Conservation (phyloP, 202 grass and related monocot genomes). For the Elaeis oleifera region DNA sequence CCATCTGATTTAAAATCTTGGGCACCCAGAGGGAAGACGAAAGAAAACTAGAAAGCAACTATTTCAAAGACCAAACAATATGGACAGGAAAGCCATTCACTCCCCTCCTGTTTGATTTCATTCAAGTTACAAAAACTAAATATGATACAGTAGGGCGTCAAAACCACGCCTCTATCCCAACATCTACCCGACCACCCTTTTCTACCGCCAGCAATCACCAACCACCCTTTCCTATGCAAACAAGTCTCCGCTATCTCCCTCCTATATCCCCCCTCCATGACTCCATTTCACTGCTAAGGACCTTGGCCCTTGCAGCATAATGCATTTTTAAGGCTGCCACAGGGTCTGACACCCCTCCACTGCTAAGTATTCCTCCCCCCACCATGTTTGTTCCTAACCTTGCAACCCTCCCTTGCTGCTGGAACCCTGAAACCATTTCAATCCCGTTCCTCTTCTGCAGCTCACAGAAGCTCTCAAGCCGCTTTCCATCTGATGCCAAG, state of each 20-base stretch:
- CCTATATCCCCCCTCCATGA: slow-evolving; percentile 53
- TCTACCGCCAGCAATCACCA: background rate
- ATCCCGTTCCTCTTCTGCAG: slow-evolving; percentile 46
- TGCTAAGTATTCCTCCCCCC: slow-evolving; percentile 11
- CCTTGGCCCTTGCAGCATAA: slow-evolving; percentile 36
- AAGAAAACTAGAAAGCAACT: slow-evolving; percentile 28
- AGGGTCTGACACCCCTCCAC: slow-evolving; percentile 43
- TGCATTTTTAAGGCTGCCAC: slow-evolving; percentile 51
- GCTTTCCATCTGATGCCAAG: slow-evolving; percentile 33
- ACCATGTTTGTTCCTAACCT: slow-evolving; percentile 4
- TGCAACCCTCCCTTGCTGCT: slow-evolving; percentile 32
- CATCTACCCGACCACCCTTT: background rate
- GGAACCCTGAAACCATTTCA: slow-evolving; percentile 44
- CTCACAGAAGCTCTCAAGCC: slow-evolving; percentile 31
- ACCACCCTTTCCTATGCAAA: background rate
- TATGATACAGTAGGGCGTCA: slow-evolving; percentile 33
- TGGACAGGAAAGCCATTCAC: slow-evolving; percentile 56
- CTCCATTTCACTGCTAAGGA: slow-evolving; percentile 38
- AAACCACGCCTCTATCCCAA: background rate
- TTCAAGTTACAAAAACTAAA: slow-evolving; percentile 56
- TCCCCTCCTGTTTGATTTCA: slow-evolving; percentile 40
- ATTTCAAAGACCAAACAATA: slow-evolving; percentile 40
- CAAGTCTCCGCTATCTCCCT: slow-evolving; percentile 40
- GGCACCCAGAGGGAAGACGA: background rate
- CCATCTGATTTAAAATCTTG: no score